Evolutionary conservation across 2,329 filamentous ascomycete genomes (phyloP).

Genomic region (Akanthomyces dipterigenus): DNA sequence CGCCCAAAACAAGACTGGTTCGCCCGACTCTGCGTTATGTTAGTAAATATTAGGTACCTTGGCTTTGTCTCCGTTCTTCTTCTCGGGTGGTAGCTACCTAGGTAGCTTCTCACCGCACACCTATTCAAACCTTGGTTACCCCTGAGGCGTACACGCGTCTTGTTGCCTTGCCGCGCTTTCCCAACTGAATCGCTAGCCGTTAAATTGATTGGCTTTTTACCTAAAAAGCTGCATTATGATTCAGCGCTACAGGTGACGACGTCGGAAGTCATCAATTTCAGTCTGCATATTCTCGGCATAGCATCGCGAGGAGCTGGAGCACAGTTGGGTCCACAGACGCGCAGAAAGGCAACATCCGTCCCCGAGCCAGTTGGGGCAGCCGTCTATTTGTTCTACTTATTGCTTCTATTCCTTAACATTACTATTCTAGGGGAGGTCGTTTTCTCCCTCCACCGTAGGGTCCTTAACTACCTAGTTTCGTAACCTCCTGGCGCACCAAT

Average conservation of each 20-base stretch:
- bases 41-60: no score
- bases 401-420: neutral
- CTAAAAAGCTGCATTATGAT: no score
- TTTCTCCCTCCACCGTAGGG: neutral
- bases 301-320: neutral
- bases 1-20: neutral
- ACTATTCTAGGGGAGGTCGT: neutral
- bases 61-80: neutral
- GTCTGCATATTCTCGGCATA: neutral
- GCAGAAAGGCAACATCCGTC: neutral
- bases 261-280: no score
- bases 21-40: no score
- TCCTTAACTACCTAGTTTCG: neutral
- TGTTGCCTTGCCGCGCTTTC: neutral
- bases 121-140: neutral
- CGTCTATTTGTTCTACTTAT: neutral
- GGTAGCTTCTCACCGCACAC: neutral
- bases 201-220: neutral
- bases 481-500: neutral
- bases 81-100: neutral
- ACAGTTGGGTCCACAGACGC: neutral
- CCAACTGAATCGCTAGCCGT: neutral
- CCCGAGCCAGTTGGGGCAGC: neutral
- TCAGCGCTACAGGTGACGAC: no score
- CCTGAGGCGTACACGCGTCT: neutral